Evolutionary conservation across 2,329 filamentous ascomycete species (phyloP), one percentile per base, ranked within the genome.

Genomic region (Fusarium chaquense): DNA sequence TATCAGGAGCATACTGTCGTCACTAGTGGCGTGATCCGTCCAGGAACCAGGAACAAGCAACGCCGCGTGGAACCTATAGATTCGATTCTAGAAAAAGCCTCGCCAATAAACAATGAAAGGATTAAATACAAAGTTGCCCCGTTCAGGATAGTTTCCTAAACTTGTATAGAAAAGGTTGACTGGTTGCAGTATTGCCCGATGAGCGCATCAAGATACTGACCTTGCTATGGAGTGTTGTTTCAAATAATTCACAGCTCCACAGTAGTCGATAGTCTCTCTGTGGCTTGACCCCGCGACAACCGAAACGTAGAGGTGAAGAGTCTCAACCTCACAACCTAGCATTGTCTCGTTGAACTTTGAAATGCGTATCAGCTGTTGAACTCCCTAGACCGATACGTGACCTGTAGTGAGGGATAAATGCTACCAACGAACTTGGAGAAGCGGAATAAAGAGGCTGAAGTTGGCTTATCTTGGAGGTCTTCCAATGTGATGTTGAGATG

Each of bases 11-110:
- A 53, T 57, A 12, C 43, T 15, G 18, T 24, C 22, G 18, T 24
- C 22, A 61, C 15, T 54, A 54, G 68, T 72, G 62, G 69, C 62
- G 53, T 64, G 58, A 69, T 60, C 65, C 45, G 55, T 53, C 45
- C 54, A 73, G 67, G 70, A 63, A 69, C 59, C 68, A 72, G 71
- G 71, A 72, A 73, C 69, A 56, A 69, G 59, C 30, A 59, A 58
- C 38, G 41, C 18, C 59, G 53, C 55, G 46, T 57, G 44, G 43
- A 62, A 55, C 41, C 44, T 47, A 30, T 22, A 55, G 32, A 52
- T 49, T 65, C 47, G 28, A 52, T 53, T 68, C 47, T 41, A 38
- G 20, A 44, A 54, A 52, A 59, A 67, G 46, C 64, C 28, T 67
- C 56, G n/a, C n/a, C n/a, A 40, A 40, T 32, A 20, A 47, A 26